Evolutionary conservation across 2,329 filamentous ascomycete genomes (phyloP).

Genomic region (Cladophialophora bantiana): DNA sequence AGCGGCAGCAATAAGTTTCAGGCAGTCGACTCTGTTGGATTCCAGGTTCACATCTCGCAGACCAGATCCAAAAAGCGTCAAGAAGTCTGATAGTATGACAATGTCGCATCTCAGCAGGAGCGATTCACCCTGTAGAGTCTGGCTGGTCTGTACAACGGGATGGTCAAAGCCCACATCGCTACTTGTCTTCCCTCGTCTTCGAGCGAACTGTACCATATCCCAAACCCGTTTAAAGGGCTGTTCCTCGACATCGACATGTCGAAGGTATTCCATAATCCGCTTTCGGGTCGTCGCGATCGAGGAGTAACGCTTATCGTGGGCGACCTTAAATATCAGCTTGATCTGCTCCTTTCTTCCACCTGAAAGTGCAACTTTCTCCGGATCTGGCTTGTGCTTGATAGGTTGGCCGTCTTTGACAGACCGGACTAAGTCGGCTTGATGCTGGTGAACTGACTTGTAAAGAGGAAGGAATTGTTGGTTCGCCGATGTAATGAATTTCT

Average conservation of each 20-base stretch:
- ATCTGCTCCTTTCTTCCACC: slow-evolving; percentile 41
- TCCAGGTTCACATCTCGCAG: slow-evolving; percentile 44
- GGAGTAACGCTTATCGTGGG: slow-evolving; percentile 37
- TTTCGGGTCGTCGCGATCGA: slow-evolving; percentile 17
- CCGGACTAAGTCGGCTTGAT: background rate
- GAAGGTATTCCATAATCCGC: slow-evolving; percentile 43
- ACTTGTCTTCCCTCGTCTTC: slow-evolving; percentile 40
- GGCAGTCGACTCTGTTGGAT: slow-evolving; percentile 50
- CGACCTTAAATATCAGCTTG: slow-evolving; percentile 37
- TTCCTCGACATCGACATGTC: slow-evolving; percentile 47
- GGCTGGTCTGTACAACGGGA: slow-evolving; percentile 48
- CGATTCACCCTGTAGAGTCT: slow-evolving; percentile 52
- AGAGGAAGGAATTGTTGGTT: slow-evolving; percentile 54
- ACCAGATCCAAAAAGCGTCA: slow-evolving; percentile 34
- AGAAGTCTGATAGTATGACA: slow-evolving; percentile 55
- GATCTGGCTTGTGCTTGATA: slow-evolving; percentile 6
- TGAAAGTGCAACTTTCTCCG: slow-evolving; percentile 26
- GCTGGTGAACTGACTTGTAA: slow-evolving; percentile 35
- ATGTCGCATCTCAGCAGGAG: slow-evolving; percentile 60
- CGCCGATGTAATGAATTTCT: slow-evolving; percentile 67
- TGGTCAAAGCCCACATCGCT: slow-evolving; percentile 41
- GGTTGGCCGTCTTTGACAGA: background rate
- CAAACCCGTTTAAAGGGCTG: slow-evolving; percentile 50
- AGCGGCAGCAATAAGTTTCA: slow-evolving; percentile 52
- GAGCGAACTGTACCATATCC: slow-evolving; percentile 46